A percentile compares a stretch with the other conserved stretches of the same genome.
Conservation (phyloP, 169 alveolate genomes). For the Ichthyophthirius multifiliis region DNA sequence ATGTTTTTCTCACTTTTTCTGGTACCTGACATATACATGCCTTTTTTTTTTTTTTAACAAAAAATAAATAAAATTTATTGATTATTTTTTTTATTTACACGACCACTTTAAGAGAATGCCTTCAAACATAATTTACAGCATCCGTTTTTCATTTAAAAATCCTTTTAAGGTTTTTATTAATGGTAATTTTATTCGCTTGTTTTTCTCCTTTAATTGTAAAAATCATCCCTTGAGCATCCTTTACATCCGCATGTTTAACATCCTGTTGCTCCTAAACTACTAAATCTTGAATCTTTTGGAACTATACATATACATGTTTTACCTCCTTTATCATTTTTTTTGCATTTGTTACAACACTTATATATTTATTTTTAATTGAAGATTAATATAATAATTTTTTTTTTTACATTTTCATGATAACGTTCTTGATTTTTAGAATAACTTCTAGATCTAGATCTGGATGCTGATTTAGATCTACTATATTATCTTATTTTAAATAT, state of each 20-base stretch:
- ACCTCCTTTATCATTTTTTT: conserved; percentile 4
- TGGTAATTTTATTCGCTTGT: neutral
- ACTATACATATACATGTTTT: neutral
- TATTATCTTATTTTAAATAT: too few relatives aligned
- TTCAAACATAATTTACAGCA: neutral
- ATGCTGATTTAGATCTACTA: too few relatives aligned
- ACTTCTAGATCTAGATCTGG: too few relatives aligned
- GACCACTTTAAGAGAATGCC: neutral
- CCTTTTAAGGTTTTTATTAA: neutral
- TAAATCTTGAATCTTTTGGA: neutral
- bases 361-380: neutral
- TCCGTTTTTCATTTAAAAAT: conserved; percentile 3
- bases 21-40: neutral
- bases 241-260: conserved; percentile 1
- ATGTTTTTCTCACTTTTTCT: neutral
- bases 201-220: neutral
- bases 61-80: neutral
- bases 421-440: too few relatives aligned
- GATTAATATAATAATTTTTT: too few relatives aligned
- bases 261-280: neutral
- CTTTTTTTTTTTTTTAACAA: neutral
- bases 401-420: too few relatives aligned
- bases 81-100: too few relatives aligned
- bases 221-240: neutral
- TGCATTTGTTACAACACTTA: neutral